Conservation (phyloP, 495 filamentous ascomycete genomes). For the Tuber brumale region DNA sequence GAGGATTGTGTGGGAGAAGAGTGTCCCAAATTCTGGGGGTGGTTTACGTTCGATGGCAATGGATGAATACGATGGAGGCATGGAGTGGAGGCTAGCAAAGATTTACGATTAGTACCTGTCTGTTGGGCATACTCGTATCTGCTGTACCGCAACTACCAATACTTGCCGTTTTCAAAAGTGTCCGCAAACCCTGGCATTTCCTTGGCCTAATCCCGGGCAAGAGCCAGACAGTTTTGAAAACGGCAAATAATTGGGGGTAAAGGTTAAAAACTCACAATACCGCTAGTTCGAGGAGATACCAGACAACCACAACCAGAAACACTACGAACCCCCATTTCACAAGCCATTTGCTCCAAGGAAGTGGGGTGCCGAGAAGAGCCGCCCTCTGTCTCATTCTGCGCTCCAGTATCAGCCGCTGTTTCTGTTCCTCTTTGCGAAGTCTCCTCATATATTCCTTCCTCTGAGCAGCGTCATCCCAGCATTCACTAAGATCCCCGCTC, state of each 20-base stretch:
- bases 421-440: constrained; percentile 24
- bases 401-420: constrained; percentile 20
- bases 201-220: too few species aligned
- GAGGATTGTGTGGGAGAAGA: neutral
- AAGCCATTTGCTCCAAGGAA: constrained; percentile 9
- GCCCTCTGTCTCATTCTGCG: constrained; percentile 11
- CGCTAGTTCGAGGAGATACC: constrained; percentile 33
- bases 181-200: too few species aligned
- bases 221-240: neutral
- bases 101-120: neutral
- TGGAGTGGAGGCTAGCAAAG: constrained; percentile 13
- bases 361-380: neutral
- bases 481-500: constrained; percentile 28
- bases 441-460: constrained; percentile 31
- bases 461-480: constrained; percentile 17
- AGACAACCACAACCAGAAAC: constrained; percentile 20
- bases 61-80: constrained; percentile 16
- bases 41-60: constrained; percentile 13
- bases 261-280: constrained; percentile 29
- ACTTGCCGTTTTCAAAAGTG: too few species aligned
- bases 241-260: neutral
- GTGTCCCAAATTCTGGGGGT: neutral
- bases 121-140: neutral
- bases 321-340: constrained; percentile 20
- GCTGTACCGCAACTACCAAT: neutral